Conservation (phyloP, 2,329 filamentous ascomycete species). For the Fusarium subtropicale region DNA sequence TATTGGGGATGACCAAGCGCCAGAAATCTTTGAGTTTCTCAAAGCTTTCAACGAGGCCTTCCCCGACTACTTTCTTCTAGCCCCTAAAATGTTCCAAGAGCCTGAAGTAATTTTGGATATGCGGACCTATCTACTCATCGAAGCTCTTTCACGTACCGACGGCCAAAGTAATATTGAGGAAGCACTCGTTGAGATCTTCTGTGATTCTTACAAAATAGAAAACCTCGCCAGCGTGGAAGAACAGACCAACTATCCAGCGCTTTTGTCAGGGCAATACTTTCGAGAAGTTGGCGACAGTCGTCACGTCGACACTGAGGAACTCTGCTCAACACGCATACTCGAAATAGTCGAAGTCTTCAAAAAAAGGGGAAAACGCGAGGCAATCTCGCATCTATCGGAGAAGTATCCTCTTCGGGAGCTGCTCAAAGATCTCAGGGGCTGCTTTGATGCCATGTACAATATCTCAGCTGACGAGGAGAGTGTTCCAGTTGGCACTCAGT, state of each 20-base stretch:
- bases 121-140: conserved; percentile 53
- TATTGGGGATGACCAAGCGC: conserved; percentile 11
- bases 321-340: conserved; percentile 44
- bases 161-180: conserved; percentile 3
- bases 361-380: not conserved
- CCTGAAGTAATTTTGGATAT: conserved; percentile 51
- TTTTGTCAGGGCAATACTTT: conserved; percentile 45
- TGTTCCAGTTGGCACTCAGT: not conserved
- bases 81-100: conserved; percentile 23
- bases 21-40: conserved; percentile 48
- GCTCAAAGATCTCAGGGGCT: conserved; percentile 32
- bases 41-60: conserved; percentile 49
- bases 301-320: conserved; percentile 23
- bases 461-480: conserved; percentile 6
- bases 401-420: conserved; percentile 37
- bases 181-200: conserved; percentile 48
- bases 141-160: conserved; percentile 34
- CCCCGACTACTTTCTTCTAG: conserved; percentile 46
- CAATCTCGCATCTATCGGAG: conserved; percentile 25
- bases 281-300: conserved; percentile 39
- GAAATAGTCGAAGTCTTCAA: conserved; percentile 21
- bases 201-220: conserved; percentile 26
- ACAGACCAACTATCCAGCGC: not conserved
- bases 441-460: conserved; percentile 36
- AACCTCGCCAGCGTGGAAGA: not conserved